Evolutionary conservation across 495 filamentous ascomycete genomes (phyloP).

Genomic region (Cairneyella variabilis): DNA sequence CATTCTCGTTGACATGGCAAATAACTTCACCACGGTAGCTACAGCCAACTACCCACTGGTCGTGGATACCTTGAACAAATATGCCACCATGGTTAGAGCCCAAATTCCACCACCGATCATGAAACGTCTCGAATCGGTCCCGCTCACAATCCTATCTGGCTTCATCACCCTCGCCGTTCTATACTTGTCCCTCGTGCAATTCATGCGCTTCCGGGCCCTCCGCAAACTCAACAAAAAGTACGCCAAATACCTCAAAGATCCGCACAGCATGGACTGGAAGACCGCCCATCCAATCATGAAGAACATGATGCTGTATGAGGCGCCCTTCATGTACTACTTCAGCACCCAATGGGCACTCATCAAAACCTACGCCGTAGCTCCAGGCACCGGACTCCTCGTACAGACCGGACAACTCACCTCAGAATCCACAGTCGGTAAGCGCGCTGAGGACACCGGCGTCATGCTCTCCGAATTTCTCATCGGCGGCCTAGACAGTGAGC

Average conservation of each 20-base stretch:
- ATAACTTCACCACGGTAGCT: too few species aligned
- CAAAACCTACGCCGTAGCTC: slow-evolving; percentile 63
- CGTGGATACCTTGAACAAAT: too few species aligned
- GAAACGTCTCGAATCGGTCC: not conserved
- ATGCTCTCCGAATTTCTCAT: slow-evolving; percentile 55
- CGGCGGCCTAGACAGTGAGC: slow-evolving; percentile 34
- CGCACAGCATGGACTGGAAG: slow-evolving; percentile 23
- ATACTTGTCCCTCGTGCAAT: not conserved
- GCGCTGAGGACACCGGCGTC: slow-evolving; percentile 58
- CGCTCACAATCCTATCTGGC: not conserved
- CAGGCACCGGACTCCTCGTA: slow-evolving; percentile 51
- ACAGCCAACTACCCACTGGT: too few species aligned
- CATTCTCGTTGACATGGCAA: too few species aligned
- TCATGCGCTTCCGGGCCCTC: slow-evolving; percentile 24
- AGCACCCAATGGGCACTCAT: slow-evolving; percentile 29
- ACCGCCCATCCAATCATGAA: slow-evolving; percentile 27
- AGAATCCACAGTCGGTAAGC: slow-evolving; percentile 43
- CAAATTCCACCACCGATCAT: too few species aligned
- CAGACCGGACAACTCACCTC: slow-evolving; percentile 55
- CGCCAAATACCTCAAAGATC: slow-evolving; percentile 20
- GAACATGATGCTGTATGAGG: slow-evolving; percentile 22
- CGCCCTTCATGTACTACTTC: slow-evolving; percentile 26
- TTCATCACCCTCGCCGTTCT: too few species aligned
- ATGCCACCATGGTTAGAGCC: too few species aligned
- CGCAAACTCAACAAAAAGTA: slow-evolving; percentile 22